These are phyloP conservation scores for Tolypocladium paradoxum DNA, from an alignment of 2,329 filamentous ascomycete genomes.

Conservation along the genomic window DNA sequence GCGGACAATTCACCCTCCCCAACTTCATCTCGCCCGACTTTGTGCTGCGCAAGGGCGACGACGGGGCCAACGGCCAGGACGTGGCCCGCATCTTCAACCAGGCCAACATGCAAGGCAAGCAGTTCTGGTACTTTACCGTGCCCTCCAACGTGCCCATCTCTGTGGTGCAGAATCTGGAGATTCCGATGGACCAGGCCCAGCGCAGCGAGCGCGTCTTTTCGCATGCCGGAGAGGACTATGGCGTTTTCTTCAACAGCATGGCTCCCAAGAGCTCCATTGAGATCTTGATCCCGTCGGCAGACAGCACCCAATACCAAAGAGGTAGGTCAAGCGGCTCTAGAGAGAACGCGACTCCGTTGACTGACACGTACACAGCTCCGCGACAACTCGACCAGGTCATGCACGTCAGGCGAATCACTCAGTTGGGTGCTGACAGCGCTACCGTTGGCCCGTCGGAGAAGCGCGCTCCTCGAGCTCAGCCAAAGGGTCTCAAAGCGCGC, in stretches of 20 bases:
- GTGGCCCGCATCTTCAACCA: conserved; percentile 45
- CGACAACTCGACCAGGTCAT: conserved; percentile 47
- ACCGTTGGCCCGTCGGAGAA: conserved; percentile 32
- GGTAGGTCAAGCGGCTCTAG: conserved; percentile 28
- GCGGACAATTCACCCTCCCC: conserved; percentile 27
- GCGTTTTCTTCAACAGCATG: conserved; percentile 41
- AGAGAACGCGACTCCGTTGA: too few relatives aligned
- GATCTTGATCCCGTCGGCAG: conserved; percentile 48
- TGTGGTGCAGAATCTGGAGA: conserved; percentile 52
- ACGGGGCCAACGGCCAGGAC: conserved; percentile 29
- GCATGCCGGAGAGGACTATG: conserved; percentile 54
- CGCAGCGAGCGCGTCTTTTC: conserved; percentile 45
- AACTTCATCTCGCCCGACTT: conserved; percentile 42
- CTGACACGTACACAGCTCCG: conserved; percentile 10
- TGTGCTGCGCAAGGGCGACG: conserved; percentile 36
- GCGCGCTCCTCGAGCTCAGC: conserved; percentile 50
- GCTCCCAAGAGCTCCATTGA: conserved; percentile 41
- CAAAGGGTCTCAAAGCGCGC: conserved; percentile 54
- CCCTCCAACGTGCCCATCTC: conserved; percentile 60
- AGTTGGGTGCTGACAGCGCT: conserved; percentile 33
- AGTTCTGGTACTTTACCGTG: conserved; percentile 72
- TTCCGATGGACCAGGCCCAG: conserved; percentile 44
- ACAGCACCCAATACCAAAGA: conserved; percentile 41
- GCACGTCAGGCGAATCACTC: conserved; percentile 53
- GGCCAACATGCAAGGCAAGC: conserved; percentile 54